Evolutionary conservation across 2,329 filamentous ascomycete species (phyloP).

Genomic region (Ophiostoma piceae): DNA sequence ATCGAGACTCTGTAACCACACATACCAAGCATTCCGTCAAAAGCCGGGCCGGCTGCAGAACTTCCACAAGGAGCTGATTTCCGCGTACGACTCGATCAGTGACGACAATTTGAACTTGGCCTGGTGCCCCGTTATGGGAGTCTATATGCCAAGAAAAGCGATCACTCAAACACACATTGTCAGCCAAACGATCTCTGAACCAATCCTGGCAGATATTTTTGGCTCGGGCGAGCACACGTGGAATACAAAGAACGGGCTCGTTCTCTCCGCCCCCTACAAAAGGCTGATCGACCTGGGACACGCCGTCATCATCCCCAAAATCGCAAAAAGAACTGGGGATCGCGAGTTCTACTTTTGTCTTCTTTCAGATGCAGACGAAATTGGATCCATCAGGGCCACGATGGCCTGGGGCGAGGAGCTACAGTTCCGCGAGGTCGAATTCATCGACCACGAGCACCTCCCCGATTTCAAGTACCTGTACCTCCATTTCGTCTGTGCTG

Average conservation of each 20-base stretch:
- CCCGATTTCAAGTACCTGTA: background rate
- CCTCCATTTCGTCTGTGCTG: background rate
- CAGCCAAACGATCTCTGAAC: background rate
- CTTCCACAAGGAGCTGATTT: background rate
- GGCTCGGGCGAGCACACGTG: background rate
- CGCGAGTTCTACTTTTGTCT: background rate
- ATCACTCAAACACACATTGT: background rate
- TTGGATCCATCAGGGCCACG: background rate
- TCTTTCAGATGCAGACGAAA: background rate
- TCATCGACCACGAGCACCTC: background rate
- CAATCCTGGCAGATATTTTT: background rate
- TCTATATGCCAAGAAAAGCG: background rate
- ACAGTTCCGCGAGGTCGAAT: background rate
- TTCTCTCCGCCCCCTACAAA: background rate
- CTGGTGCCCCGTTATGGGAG: background rate
- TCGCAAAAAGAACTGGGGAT: background rate
- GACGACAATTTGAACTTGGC: background rate
- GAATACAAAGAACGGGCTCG: background rate
- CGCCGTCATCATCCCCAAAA: background rate
- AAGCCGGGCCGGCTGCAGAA: background rate
- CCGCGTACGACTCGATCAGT: background rate
- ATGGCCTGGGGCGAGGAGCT: background rate
- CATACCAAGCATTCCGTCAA: too few species aligned
- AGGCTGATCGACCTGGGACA: background rate
- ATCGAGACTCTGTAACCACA: too few species aligned